These are phyloP conservation scores for Rhizophlyctis rosea DNA, from an alignment of 192 early-diverging fungal genomes.

Conservation along the genomic window DNA sequence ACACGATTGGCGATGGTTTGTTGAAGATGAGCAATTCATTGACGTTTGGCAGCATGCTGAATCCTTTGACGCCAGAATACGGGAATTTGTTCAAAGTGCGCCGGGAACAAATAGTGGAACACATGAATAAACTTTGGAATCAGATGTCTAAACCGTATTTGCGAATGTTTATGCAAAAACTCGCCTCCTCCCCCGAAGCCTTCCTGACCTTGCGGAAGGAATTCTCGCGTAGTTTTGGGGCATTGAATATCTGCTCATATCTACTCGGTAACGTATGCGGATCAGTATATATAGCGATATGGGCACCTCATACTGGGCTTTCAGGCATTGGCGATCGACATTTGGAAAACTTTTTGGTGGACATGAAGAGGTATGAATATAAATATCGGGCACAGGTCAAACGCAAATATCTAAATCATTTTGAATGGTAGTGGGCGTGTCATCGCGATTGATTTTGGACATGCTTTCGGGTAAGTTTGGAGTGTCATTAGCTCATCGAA, in stretches of 20 bases:
- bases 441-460: constrained; percentile 79
- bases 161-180: constrained; percentile 48
- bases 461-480: constrained; percentile 64
- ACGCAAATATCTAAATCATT: too few relatives aligned
- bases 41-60: neutral
- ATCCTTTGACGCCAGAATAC: constrained; percentile 54
- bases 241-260: constrained; percentile 70
- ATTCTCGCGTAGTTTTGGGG: constrained; percentile 67
- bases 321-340: constrained; percentile 77
- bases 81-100: constrained; percentile 51
- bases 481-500: constrained; percentile 8
- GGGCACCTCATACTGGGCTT: too few relatives aligned
- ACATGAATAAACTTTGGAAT: constrained; percentile 43
- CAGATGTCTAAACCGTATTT: constrained; percentile 47
- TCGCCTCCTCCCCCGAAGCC: constrained; percentile 69
- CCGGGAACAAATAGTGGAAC: constrained; percentile 46
- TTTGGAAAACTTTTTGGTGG: constrained; percentile 72
- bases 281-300: constrained; percentile 3
- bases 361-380: constrained; percentile 49
- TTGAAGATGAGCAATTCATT: neutral
- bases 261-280: constrained; percentile 49
- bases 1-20: constrained; percentile 11
- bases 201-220: constrained; percentile 65
- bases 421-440: constrained; percentile 61
- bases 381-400: too few relatives aligned